Conservation (phyloP, 495 filamentous ascomycete genomes). For the Pseudomonodictys pantanalensis region DNA sequence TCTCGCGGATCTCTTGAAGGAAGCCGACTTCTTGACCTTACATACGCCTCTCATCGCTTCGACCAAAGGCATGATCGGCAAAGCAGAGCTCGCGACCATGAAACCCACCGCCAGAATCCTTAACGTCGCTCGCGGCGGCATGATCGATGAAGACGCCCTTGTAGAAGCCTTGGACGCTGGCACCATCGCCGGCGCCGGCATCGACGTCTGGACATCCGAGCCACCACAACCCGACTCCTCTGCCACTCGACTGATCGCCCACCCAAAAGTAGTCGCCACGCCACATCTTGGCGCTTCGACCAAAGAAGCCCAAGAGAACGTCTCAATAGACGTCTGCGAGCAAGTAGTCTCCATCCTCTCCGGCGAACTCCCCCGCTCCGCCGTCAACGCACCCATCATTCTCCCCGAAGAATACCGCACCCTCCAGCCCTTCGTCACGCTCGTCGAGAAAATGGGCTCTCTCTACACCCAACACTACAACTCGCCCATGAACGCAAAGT, state of each 20-base stretch:
- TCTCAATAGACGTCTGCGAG: slow-evolving; percentile 68
- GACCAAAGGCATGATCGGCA: slow-evolving; percentile 64
- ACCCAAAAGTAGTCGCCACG: slow-evolving; percentile 64
- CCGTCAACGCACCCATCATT: slow-evolving; percentile 72
- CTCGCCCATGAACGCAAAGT: slow-evolving; percentile 20
- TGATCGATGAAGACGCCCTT: slow-evolving; percentile 69
- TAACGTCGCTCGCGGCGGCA: slow-evolving; percentile 72
- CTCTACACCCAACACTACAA: slow-evolving; percentile 69
- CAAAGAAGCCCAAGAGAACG: slow-evolving; percentile 74
- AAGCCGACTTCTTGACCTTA: slow-evolving; percentile 69
- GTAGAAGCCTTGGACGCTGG: slow-evolving; percentile 63
- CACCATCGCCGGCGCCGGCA: slow-evolving; percentile 66
- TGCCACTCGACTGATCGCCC: slow-evolving; percentile 55
- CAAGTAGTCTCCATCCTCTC: slow-evolving; percentile 66
- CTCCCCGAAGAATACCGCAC: slow-evolving; percentile 68
- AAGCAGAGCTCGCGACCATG: slow-evolving; percentile 62
- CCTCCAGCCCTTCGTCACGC: slow-evolving; percentile 64
- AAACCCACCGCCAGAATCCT: slow-evolving; percentile 62
- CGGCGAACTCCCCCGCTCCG: slow-evolving; percentile 63
- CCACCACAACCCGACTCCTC: slow-evolving; percentile 55
- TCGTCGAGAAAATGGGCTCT: slow-evolving; percentile 67
- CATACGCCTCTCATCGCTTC: slow-evolving; percentile 71
- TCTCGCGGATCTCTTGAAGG: slow-evolving; percentile 55
- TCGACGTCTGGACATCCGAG: slow-evolving; percentile 74
- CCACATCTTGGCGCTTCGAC: slow-evolving; percentile 72